phyloP scores from a whole-genome alignment of 495 filamentous ascomycete genomes.

The Chaetomium cochliodes region DNA sequence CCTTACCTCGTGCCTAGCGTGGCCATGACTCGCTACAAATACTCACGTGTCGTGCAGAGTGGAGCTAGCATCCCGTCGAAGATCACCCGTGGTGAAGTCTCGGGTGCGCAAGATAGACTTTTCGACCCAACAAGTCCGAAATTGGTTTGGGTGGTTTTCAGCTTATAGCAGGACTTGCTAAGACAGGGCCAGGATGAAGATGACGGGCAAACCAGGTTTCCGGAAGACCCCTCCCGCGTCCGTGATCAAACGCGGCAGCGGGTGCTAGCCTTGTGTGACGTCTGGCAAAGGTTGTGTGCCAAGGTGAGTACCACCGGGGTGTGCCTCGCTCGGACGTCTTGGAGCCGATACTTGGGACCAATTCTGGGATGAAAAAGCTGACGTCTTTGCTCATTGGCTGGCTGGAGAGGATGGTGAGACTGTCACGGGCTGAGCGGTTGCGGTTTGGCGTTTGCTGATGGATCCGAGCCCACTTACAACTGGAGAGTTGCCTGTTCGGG shows the following conservation, averaged over 20 bases:
- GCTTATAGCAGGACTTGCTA: neutral
- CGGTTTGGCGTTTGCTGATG: neutral
- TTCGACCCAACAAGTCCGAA: neutral
- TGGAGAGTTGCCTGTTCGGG: constrained; percentile 15
- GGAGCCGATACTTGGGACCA: neutral
- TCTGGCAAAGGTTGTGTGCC: constrained; percentile 4
- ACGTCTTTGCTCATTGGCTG: neutral
- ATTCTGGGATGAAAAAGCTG: neutral
- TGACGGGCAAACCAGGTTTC: constrained; percentile 12
- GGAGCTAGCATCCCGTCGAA: neutral
- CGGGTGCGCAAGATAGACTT: neutral
- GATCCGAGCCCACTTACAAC: constrained; percentile 2
- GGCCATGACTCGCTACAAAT: neutral
- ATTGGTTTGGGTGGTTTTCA: neutral
- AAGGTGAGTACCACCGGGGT: neutral
- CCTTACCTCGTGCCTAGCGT: neutral
- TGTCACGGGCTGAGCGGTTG: neutral
- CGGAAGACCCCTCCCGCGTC: constrained; percentile 14
- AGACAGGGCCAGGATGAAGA: neutral
- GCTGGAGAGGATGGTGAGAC: neutral
- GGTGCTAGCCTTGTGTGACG: constrained; percentile 8
- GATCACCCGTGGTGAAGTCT: neutral
- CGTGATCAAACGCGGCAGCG: constrained; percentile 10
- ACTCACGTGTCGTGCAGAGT: neutral
- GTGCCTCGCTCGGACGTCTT: neutral